These are phyloP conservation scores for Diplosphaera chodatii DNA, from an alignment of 139 green algal species.

Conservation along the genomic window DNA sequence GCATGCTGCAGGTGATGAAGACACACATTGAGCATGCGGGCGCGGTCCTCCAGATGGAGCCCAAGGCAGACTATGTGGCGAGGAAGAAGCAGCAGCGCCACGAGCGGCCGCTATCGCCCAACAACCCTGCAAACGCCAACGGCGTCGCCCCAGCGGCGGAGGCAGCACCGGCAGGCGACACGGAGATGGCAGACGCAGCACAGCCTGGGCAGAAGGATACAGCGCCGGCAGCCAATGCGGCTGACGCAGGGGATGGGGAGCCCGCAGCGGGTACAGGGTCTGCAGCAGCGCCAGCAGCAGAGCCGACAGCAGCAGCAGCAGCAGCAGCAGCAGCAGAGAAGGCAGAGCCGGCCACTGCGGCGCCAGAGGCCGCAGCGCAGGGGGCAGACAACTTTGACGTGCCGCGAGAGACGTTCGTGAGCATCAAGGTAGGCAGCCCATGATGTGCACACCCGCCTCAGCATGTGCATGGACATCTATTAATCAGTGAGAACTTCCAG, in stretches of 20 bases:
- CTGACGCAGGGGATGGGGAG: not conserved
- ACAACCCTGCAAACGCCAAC: conserved; percentile 6
- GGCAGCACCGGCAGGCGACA: not conserved
- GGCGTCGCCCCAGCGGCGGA: not conserved
- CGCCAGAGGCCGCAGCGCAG: not conserved
- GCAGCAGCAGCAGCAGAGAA: conserved; percentile 6
- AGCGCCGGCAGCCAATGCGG: conserved; percentile 3
- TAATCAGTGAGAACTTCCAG: too few relatives aligned
- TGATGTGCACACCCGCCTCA: too few relatives aligned
- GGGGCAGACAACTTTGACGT: conserved; percentile 4
- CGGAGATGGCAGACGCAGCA: not conserved
- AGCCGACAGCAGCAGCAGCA: not conserved
- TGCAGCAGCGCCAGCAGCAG: conserved; percentile 1
- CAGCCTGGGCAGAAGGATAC: not conserved
- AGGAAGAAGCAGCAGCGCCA: conserved; percentile 58
- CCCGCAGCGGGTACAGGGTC: not conserved
- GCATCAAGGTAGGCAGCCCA: too few relatives aligned
- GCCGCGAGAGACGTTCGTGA: conserved; percentile 27
- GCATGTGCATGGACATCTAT: too few relatives aligned
- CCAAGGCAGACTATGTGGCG: conserved; percentile 59
- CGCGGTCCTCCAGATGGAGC: conserved; percentile 49
- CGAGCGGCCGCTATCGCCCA: conserved; percentile 11
- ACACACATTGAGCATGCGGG: conserved; percentile 56
- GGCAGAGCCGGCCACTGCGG: not conserved
- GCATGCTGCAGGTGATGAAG: conserved; percentile 23